Conservation (phyloP, 306 rosid species). For the Prosopis cineraria region DNA sequence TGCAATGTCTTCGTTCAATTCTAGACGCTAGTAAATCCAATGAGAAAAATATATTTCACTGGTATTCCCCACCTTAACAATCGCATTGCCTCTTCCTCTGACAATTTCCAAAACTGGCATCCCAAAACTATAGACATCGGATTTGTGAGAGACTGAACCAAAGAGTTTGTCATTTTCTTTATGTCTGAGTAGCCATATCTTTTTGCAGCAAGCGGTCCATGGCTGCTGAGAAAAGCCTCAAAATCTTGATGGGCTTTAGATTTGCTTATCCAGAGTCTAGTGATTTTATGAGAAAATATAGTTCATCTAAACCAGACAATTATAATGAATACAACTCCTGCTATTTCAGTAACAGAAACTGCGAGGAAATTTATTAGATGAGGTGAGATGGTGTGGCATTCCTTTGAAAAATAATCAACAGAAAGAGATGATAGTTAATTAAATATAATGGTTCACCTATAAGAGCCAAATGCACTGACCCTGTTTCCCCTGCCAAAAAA, state of each 20-base stretch:
- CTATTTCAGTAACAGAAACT: background rate
- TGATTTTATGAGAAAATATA: background rate
- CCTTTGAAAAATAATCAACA: too few species aligned
- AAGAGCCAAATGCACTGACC: too few species aligned
- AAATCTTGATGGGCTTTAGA: background rate
- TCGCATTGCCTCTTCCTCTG: conserved; percentile 29
- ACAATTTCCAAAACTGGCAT: conserved; percentile 41
- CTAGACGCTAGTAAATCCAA: conserved; percentile 43
- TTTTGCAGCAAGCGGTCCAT: conserved; percentile 16
- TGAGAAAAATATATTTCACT: conserved; percentile 36
- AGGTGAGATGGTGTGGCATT: background rate
- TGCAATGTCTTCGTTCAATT: conserved; percentile 23
- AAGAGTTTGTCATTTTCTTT: conserved; percentile 36
- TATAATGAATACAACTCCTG: background rate
- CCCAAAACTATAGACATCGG: conserved; percentile 40
- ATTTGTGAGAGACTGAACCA: conserved; percentile 32
- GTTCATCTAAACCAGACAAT: background rate
- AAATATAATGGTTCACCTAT: too few species aligned
- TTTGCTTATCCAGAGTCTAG: background rate
- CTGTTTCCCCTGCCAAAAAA: too few species aligned
- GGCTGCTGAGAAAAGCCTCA: background rate
- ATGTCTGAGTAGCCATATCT: conserved; percentile 32
- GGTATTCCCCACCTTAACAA: background rate
- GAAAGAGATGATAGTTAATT: too few species aligned
- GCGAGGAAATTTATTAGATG: background rate